These are phyloP conservation scores for Penicillium nordicum DNA, from an alignment of 2,329 filamentous ascomycete genomes.

Conservation along the genomic window DNA sequence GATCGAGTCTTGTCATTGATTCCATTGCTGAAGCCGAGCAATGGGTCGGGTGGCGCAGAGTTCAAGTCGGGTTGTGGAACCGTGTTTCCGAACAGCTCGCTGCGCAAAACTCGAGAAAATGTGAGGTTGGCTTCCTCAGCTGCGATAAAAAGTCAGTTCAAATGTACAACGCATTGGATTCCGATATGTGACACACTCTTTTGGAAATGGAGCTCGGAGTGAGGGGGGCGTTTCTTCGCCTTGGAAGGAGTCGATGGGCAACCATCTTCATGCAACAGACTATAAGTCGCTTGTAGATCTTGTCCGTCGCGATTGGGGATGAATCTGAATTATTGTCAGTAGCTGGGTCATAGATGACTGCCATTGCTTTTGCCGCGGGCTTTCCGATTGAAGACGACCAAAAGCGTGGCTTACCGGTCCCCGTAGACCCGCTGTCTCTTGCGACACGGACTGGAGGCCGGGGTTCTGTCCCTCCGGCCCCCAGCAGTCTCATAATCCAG, in stretches of 20 bases:
- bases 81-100: constrained; percentile 87
- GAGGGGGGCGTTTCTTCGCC: constrained; percentile 76
- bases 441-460: constrained; percentile 63
- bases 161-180: not conserved
- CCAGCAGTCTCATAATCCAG: constrained; percentile 60
- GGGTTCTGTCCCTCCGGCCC: constrained; percentile 59
- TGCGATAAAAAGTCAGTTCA: constrained; percentile 30
- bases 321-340: constrained; percentile 58
- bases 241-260: constrained; percentile 88
- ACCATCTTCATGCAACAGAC: constrained; percentile 83
- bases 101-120: constrained; percentile 80
- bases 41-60: constrained; percentile 58
- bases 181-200: constrained; percentile 61
- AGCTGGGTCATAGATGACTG: not conserved
- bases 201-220: constrained; percentile 91
- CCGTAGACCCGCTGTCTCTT: constrained; percentile 67
- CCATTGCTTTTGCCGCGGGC: not conserved
- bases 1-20: constrained; percentile 67
- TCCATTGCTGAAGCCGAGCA: constrained; percentile 44
- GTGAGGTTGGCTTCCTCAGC: constrained; percentile 94
- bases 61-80: constrained; percentile 76
- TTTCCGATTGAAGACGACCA: not conserved
- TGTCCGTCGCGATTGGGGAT: constrained; percentile 92
- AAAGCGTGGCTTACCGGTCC: constrained; percentile 51
- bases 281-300: constrained; percentile 90